Evolutionary conservation across 306 rosid species (phyloP), one percentile per base, ranked within the genome.

Genomic region (Comarum palustre): DNA sequence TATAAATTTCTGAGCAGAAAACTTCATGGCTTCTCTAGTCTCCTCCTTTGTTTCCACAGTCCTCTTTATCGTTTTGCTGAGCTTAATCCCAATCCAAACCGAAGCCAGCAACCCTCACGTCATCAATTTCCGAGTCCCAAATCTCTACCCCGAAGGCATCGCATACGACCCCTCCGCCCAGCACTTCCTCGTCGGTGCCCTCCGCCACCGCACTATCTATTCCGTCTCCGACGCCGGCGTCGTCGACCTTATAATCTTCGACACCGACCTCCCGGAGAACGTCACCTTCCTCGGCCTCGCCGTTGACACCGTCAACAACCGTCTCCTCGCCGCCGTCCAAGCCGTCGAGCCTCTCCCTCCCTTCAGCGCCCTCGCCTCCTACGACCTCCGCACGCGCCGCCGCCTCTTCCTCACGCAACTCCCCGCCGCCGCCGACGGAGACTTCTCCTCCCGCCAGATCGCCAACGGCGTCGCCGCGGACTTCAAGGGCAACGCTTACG

Each of bases 311-410:
- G 73, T 51, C 82, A 73, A 82, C 73, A 62, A 68, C 31, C 97
- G 96, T 63, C 84, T 93, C 74, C 91, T 93, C 71, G 92, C 91
- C 52, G 93, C 59, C 31, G 38, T 90, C 79, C 86, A 82, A 74
- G 86, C 97, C 60, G 0, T 0, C 1, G 57, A 74, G 0, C 90
- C 94, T 1, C 83, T 86, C 66, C 86, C 91, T 5, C 84, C 68
- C 6, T 88, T 87, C 87, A 59, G 80, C 85, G 97, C 98, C n/a
- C 89, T 91, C 69, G 97, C 91, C 25, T 83, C 96, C 41, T 91
- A 89, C 83, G 91, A 91, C 80, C 87, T 94, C 69, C 81, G 77
- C 3, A 74, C 94, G 17, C 77, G 84, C 25, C 41, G 25, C 6
- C 91, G 92, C 12, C 14, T 89, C 75, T 91, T 90, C 84, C 90